Base-by-base conservation (phyloP, 164 flowering plant genomes). In the Nymphaea colorata region DNA sequence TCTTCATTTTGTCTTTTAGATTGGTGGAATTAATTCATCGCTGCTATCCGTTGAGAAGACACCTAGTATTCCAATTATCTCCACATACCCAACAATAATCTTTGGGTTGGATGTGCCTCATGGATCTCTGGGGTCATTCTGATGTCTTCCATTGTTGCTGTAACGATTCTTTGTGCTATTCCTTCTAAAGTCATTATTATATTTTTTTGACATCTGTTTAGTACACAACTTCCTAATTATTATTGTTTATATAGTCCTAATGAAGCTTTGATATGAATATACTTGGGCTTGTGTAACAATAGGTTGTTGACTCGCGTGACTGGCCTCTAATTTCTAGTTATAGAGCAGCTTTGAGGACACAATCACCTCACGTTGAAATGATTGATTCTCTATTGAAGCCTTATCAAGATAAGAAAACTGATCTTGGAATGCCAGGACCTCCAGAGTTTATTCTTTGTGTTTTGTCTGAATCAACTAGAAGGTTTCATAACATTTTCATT, bases 81-180 rank as follows among this genome's bases (percentile, higher is more conserved):
- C 93, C 0, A 82, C 80, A 64, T 63, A 68, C 17, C 98, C 98
- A 3, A 85, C 98, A 0, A 69, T 93, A 16, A 86, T 93, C 42
- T 73, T 94, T 73, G 98, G 98, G 2, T 91, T 94, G 98, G 97
- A 91, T 79, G 98, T 94, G 1, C 91, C 97, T 0, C 96, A 94
- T 82, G 98, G 97, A 25, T 89, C 96, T 41, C 96, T 96, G n/a
- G 55, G 96, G 97, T 42, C 96, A 83, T 16, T 81, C 97, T 53
- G 97, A 73, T 87, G 5, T 97, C 98, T 42, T 91, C 98, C 5
- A 84, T 89, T 80, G 96, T 97, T 59, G 97, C 98, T 69, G 98
- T n/a, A n/a, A n/a, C n/a, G n/a, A n/a, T n/a, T n/a, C n/a, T n/a
- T n/a, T n/a, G n/a, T n/a, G n/a, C n/a, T n/a, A n/a, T n/a, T n/a